Conservation (phyloP, 2,329 filamentous ascomycete genomes). For the Dothidotthia symphoricarpi region DNA sequence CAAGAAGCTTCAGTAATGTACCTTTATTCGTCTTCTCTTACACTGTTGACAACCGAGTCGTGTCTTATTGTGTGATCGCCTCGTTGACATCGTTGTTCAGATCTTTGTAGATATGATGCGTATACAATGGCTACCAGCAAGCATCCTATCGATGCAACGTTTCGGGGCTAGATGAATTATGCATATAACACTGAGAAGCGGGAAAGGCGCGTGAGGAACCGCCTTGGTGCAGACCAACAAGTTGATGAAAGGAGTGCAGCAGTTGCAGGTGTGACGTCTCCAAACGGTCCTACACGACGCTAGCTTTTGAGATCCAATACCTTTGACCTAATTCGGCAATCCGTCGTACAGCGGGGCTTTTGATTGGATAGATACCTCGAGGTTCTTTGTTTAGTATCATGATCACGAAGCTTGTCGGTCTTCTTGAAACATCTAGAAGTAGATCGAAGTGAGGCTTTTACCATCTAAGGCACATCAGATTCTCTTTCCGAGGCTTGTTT, state of each 20-base stretch:
- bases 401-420: no score
- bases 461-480: no score
- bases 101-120: neutral
- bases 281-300: conserved; percentile 5
- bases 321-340: conserved; percentile 9
- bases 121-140: no score
- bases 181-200: no score
- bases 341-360: conserved; percentile 14
- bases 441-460: no score
- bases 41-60: conserved; percentile 37
- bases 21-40: conserved; percentile 39
- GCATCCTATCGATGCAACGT: no score
- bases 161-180: no score
- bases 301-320: neutral
- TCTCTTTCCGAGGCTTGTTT: no score
- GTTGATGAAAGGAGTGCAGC: conserved; percentile 2
- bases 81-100: conserved; percentile 17
- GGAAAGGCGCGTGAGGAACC: neutral
- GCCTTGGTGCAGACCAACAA: conserved; percentile 10
- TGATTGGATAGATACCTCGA: conserved; percentile 8
- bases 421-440: no score
- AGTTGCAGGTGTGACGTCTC: conserved; percentile 11
- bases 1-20: conserved; percentile 10
- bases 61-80: conserved; percentile 38
- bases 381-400: no score